Evolutionary conservation across 2,329 filamentous ascomycete genomes (phyloP).

Genomic region (Colletotrichum zoysiae): DNA sequence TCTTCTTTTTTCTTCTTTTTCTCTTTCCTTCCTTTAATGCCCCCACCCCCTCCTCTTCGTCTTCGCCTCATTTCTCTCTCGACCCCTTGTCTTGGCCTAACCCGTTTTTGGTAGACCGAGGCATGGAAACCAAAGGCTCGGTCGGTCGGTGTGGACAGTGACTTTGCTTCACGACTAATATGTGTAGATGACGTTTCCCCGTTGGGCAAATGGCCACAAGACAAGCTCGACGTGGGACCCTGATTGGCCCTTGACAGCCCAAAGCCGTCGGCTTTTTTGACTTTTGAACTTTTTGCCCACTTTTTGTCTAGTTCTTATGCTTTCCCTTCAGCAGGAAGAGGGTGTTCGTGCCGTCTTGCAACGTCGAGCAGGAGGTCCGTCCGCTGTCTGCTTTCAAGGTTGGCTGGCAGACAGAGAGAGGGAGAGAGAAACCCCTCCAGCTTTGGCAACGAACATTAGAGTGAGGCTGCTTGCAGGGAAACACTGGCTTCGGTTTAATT

Average conservation of each 20-base stretch:
- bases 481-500: constrained; percentile 25
- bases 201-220: constrained; percentile 34
- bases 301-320: not conserved
- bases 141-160: not conserved
- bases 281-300: not conserved
- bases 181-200: constrained; percentile 36
- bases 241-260: constrained; percentile 24
- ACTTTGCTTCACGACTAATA: constrained; percentile 18
- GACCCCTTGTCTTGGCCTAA: constrained; percentile 20
- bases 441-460: constrained; percentile 1
- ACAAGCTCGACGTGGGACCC: not conserved
- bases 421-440: not conserved
- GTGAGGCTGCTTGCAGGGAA: constrained; percentile 35
- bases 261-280: not conserved
- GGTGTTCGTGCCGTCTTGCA: constrained; percentile 33
- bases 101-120: constrained; percentile 27
- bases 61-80: constrained; percentile 3
- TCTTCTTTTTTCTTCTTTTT: not conserved
- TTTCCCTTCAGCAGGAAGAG: not conserved
- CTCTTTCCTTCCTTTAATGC: no score
- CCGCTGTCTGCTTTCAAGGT: not conserved
- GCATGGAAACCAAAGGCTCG: not conserved
- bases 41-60: not conserved
- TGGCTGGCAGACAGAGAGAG: not conserved
- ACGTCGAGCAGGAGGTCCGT: not conserved